Evolutionary conservation across 2,329 filamentous ascomycete genomes (phyloP).

Genomic region (Colletotrichum melonis): DNA sequence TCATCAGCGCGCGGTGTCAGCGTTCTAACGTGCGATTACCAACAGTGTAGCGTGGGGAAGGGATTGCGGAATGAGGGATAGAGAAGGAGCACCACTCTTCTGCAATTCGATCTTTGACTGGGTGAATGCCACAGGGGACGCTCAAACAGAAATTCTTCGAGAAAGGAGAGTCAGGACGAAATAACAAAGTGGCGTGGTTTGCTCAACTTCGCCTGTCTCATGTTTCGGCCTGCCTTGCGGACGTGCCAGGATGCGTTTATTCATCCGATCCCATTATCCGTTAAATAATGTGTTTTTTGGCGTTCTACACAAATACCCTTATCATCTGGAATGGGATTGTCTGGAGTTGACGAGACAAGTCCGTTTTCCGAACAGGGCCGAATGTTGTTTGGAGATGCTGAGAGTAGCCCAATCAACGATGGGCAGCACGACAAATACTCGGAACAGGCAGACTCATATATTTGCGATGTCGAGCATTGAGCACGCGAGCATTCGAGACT

Average conservation of each 20-base stretch:
- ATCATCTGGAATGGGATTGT: slow-evolving; percentile 8
- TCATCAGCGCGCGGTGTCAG: background rate
- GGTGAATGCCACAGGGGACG: background rate
- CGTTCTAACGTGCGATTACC: background rate
- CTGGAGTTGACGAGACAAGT: slow-evolving; percentile 24
- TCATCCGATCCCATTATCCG: slow-evolving; percentile 1
- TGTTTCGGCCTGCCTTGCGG: background rate
- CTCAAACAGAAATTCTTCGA: background rate
- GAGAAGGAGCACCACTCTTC: background rate
- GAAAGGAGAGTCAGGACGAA: background rate
- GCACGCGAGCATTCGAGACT: background rate
- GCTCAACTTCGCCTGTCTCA: background rate
- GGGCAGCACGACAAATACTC: background rate
- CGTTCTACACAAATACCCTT: slow-evolving; percentile 2
- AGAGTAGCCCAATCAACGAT: background rate
- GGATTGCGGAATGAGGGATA: slow-evolving; percentile 3
- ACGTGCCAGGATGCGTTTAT: slow-evolving; percentile 1
- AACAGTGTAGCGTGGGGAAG: slow-evolving; percentile 7
- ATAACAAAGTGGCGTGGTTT: slow-evolving; percentile 3
- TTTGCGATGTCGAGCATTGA: background rate
- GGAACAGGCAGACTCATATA: background rate
- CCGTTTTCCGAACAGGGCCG: slow-evolving; percentile 17
- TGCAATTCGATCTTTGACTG: background rate
- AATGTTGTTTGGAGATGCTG: background rate
- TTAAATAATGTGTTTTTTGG: slow-evolving; percentile 7